A percentile compares a stretch with the other conserved stretches of the same genome.
These are phyloP conservation scores for Cyathus striatus DNA, from an alignment of 768 basidiomycete genomes.

Conservation along the genomic window DNA sequence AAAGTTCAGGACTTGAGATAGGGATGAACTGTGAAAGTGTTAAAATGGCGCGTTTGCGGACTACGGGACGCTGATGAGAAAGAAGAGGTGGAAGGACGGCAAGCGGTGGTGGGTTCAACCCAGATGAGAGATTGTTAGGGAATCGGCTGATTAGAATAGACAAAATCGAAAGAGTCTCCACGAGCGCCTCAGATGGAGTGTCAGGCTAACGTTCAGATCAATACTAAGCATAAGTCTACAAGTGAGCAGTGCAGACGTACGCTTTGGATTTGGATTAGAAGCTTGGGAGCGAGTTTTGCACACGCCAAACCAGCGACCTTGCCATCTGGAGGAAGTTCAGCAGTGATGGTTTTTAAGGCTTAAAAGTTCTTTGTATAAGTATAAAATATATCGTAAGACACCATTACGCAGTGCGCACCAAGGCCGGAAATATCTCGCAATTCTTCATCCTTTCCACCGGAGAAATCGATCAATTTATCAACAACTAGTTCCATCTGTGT, in stretches of 20 bases:
- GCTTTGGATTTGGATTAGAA: slow-evolving; percentile 73
- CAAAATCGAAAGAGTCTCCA: slow-evolving; percentile 81
- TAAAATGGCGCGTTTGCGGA: slow-evolving; percentile 88
- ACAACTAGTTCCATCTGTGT: slow-evolving; percentile 81
- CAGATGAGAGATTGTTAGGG: slow-evolving; percentile 57
- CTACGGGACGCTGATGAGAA: slow-evolving; percentile 72
- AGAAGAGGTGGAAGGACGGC: slow-evolving; percentile 66
- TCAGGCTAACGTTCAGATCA: no score
- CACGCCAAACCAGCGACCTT: slow-evolving; percentile 77
- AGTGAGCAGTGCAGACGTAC: slow-evolving; percentile 33
- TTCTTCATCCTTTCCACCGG: slow-evolving; percentile 85
- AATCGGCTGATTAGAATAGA: slow-evolving; percentile 87
- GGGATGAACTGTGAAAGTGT: slow-evolving; percentile 83
- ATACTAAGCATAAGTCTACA: no score
- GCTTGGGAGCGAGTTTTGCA: slow-evolving; percentile 77
- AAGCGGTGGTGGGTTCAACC: slow-evolving; percentile 56
- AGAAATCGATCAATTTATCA: slow-evolving; percentile 84
- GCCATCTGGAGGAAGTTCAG: slow-evolving; percentile 81
- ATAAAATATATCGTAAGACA: no score
- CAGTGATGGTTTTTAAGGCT: slow-evolving; percentile 95
- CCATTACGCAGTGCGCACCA: slow-evolving; percentile 58
- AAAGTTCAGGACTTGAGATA: slow-evolving; percentile 58
- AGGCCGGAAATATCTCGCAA: slow-evolving; percentile 90
- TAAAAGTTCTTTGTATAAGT: neutral
- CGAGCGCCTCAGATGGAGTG: slow-evolving; percentile 74